Conservation (phyloP, 306 rosid species). For the Casuarina cunninghamiana region DNA sequence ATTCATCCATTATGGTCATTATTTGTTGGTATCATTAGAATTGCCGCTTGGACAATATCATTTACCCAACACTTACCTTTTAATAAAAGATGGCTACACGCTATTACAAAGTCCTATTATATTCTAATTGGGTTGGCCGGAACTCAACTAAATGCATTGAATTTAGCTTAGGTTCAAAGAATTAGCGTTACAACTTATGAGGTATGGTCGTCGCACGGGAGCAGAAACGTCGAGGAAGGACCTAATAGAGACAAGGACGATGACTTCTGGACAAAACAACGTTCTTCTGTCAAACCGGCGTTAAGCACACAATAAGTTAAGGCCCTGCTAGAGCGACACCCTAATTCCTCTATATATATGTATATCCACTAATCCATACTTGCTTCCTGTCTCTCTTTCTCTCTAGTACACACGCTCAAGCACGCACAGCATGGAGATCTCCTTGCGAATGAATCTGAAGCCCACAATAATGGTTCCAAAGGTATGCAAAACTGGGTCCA, state of each 20-base stretch:
- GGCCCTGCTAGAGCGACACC: too few species aligned
- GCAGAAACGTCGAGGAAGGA: neutral
- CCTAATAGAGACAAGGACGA: neutral
- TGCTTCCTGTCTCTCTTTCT: conserved; percentile 1
- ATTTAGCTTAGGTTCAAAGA: neutral
- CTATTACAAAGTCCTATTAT: too few species aligned
- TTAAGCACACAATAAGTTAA: too few species aligned
- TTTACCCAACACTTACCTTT: neutral
- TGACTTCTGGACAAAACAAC: conserved; percentile 3
- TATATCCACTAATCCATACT: neutral
- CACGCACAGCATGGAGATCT: conserved; percentile 20
- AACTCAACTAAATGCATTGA: too few species aligned
- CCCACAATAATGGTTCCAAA: neutral
- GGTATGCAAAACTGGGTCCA: neutral
- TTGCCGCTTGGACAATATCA: neutral
- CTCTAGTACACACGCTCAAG: neutral
- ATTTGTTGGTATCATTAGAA: neutral
- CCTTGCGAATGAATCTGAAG: conserved; percentile 21
- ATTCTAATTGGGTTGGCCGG: too few species aligned
- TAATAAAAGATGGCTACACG: too few species aligned
- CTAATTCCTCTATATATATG: neutral
- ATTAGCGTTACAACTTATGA: neutral
- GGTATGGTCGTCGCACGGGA: neutral
- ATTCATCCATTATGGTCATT: neutral
- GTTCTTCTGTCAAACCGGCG: neutral